A percentile compares a stretch with the other conserved stretches of the same genome.
Evolutionary conservation across 306 rosid genomes (phyloP).

Genomic region (Ziziphus jujuba): DNA sequence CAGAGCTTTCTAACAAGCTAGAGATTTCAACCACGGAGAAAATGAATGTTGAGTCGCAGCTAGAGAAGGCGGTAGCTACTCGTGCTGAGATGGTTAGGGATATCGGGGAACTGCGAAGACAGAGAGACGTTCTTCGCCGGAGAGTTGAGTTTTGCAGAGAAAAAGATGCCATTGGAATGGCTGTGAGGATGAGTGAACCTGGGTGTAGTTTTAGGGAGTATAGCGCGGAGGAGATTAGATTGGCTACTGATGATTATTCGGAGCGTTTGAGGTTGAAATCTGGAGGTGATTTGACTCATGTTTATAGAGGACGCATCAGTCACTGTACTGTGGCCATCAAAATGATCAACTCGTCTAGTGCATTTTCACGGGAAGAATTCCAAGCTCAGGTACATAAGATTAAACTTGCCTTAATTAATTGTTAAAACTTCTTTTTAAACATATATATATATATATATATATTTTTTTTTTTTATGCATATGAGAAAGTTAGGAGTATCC

Average conservation of each 20-base stretch:
- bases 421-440: too few species aligned
- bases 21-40: conserved; percentile 33
- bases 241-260: conserved; percentile 65
- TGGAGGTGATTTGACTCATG: conserved; percentile 32
- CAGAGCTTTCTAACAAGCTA: conserved; percentile 55
- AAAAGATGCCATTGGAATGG: conserved; percentile 55
- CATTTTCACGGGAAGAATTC: conserved; percentile 45
- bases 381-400: conserved; percentile 53
- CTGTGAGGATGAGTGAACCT: conserved; percentile 32
- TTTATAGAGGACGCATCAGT: conserved; percentile 58
- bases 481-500: too few species aligned
- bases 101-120: conserved; percentile 51
- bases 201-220: conserved; percentile 53
- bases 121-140: conserved; percentile 61
- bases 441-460: too few species aligned
- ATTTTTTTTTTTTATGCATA: too few species aligned
- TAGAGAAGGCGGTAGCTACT: conserved; percentile 39
- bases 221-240: conserved; percentile 50
- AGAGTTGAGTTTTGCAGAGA: conserved; percentile 74
- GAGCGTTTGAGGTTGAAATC: conserved; percentile 51
- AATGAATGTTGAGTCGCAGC: conserved; percentile 35
- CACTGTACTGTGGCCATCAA: conserved; percentile 62
- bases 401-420: too few species aligned
- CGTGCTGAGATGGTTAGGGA: conserved; percentile 49
- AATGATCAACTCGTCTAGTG: conserved; percentile 28